These are phyloP conservation scores for Pleurotus cornucopiae DNA, from an alignment of 768 basidiomycete species.

Conservation along the genomic window DNA sequence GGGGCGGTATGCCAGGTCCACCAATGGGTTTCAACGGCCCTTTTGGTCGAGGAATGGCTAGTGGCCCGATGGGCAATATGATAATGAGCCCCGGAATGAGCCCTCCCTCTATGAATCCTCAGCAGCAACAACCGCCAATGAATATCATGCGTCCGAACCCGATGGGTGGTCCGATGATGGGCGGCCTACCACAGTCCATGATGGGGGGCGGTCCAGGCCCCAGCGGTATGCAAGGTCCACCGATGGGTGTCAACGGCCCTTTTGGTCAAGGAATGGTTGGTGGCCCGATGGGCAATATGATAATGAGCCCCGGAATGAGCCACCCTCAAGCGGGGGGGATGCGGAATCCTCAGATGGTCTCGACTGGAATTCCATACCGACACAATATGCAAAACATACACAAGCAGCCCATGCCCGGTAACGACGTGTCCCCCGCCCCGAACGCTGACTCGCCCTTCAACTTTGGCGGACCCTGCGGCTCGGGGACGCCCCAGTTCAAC, in stretches of 20 bases:
- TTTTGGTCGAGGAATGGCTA: constrained; percentile 16
- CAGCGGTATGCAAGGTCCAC: neutral
- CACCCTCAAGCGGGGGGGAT: constrained; percentile 25
- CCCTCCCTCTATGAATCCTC: constrained; percentile 9
- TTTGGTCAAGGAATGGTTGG: constrained; percentile 16
- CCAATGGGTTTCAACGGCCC: neutral
- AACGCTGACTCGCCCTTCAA: constrained; percentile 38
- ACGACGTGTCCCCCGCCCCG: constrained; percentile 40
- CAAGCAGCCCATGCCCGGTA: constrained; percentile 27
- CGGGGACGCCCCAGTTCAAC: constrained; percentile 29
- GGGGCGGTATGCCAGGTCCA: neutral
- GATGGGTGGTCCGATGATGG: constrained; percentile 15
- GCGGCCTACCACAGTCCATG: constrained; percentile 17
- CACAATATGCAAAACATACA: constrained; percentile 24
- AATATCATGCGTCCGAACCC: constrained; percentile 17
- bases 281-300: constrained; percentile 13
- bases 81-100: constrained; percentile 32
- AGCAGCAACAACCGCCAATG: constrained; percentile 4
- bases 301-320: constrained; percentile 33
- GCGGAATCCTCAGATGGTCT: constrained; percentile 34
- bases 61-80: constrained; percentile 13
- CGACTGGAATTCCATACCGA: constrained; percentile 16
- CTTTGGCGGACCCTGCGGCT: constrained; percentile 18
- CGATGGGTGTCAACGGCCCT: neutral
- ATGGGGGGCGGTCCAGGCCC: neutral